phyloP scores from a whole-genome alignment of 2,329 filamentous ascomycete genomes.

The Coniochaeta sp. region DNA sequence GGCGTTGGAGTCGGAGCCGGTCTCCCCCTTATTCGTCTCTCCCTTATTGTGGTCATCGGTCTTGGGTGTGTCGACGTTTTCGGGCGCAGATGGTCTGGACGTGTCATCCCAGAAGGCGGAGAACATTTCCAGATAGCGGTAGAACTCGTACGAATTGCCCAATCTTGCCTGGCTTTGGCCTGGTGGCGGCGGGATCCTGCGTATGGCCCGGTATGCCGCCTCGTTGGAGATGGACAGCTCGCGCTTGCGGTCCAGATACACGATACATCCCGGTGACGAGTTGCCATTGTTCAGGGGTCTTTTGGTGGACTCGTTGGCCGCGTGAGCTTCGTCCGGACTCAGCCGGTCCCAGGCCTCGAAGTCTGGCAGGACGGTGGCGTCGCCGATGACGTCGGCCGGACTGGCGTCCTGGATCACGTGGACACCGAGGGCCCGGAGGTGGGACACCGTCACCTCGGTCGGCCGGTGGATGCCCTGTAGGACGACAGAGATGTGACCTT shows the following conservation, averaged over 20 bases:
- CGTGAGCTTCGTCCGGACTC: conserved; percentile 39
- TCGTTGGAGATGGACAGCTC: conserved; percentile 51
- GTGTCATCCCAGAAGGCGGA: conserved; percentile 57
- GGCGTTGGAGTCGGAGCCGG: neutral
- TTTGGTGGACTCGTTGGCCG: conserved; percentile 40
- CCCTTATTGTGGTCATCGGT: neutral
- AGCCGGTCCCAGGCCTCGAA: conserved; percentile 44
- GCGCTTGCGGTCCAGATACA: conserved; percentile 50
- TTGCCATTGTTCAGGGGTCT: conserved; percentile 44
- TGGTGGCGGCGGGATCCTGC: conserved; percentile 45
- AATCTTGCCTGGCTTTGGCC: conserved; percentile 48
- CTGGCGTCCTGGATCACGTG: conserved; percentile 44
- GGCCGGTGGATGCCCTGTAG: conserved; percentile 49
- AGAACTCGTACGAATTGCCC: conserved; percentile 61
- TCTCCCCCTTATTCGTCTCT: neutral
- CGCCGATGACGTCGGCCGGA: conserved; percentile 44
- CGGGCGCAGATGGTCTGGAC: conserved; percentile 23
- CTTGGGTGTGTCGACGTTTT: neutral
- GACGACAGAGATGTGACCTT: conserved; percentile 32
- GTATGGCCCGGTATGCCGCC: conserved; percentile 53
- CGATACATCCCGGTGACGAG: conserved; percentile 47
- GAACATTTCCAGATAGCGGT: conserved; percentile 52
- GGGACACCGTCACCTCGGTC: conserved; percentile 35
- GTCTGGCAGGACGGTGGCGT: conserved; percentile 44
- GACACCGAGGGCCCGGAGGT: conserved; percentile 52